Conservation (phyloP, 169 alveolate species). For the Cryptosporidium viatorum region DNA sequence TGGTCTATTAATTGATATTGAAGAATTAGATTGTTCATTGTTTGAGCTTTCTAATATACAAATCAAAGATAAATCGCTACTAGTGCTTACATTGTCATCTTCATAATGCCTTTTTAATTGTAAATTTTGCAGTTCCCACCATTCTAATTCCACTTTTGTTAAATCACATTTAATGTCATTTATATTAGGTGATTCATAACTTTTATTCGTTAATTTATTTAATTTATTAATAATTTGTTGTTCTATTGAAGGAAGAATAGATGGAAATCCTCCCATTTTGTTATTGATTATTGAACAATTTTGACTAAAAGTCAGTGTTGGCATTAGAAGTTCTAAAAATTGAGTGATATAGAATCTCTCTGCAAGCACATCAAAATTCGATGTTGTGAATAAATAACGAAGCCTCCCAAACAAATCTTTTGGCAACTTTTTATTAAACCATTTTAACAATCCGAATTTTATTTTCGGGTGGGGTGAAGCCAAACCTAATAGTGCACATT, state of each 20-base stretch:
- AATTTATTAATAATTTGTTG: conserved; percentile 22
- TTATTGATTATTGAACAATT: background rate
- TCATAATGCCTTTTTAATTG: background rate
- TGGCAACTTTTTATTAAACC: conserved; percentile 63
- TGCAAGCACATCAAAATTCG: conserved; percentile 66
- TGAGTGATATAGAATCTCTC: conserved; percentile 65
- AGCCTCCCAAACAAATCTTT: conserved; percentile 51
- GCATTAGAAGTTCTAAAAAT: conserved; percentile 43
- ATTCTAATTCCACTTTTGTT: conserved; percentile 5
- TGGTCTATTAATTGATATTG: background rate
- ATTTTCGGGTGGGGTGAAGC: conserved; percentile 67
- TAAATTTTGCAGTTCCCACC: conserved; percentile 52
- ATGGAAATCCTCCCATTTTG: conserved; percentile 34
- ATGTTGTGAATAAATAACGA: conserved; percentile 48
- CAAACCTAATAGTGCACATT: conserved; percentile 54
- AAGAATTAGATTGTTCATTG: background rate
- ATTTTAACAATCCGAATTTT: conserved; percentile 14
- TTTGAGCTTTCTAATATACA: background rate
- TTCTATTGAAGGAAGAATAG: conserved; percentile 43
- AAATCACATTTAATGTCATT: background rate
- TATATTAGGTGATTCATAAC: background rate
- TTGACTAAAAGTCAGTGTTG: conserved; percentile 13
- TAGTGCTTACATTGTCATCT: conserved; percentile 27
- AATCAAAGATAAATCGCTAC: conserved; percentile 5
- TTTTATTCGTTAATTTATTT: background rate